Percentiles rank a stretch among this genome's conserved stretches.
phyloP scores from a whole-genome alignment of 139 green algal genomes.

The Picocystis salinarum region DNA sequence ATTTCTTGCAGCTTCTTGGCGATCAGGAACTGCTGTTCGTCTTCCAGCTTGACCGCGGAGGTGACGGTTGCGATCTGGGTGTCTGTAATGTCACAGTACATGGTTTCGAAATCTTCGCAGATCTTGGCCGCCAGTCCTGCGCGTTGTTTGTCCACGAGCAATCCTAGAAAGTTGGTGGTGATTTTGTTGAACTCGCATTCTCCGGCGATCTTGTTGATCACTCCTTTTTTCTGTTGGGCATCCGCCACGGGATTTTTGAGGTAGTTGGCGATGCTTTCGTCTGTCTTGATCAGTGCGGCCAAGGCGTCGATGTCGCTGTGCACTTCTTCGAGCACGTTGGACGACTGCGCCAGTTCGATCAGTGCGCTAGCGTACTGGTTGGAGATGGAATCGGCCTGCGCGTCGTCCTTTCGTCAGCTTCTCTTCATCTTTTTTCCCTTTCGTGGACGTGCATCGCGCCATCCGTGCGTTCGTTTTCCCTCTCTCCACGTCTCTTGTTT shows the following conservation, averaged over 20 bases:
- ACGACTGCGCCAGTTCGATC: constrained; percentile 68
- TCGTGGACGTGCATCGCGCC: too few species aligned
- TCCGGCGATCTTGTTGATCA: constrained; percentile 52
- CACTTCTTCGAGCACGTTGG: constrained; percentile 64
- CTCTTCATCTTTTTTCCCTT: too few species aligned
- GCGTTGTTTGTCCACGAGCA: constrained; percentile 82
- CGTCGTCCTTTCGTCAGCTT: too few species aligned
- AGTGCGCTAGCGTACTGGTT: constrained; percentile 76
- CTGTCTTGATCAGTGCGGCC: constrained; percentile 35
- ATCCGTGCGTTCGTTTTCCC: too few species aligned
- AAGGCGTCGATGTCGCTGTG: constrained; percentile 61
- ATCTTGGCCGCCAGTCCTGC: constrained; percentile 58
- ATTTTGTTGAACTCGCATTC: not conserved
- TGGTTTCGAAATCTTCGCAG: constrained; percentile 69
- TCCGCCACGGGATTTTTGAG: constrained; percentile 68
- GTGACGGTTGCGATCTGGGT: constrained; percentile 85
- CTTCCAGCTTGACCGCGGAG: constrained; percentile 89
- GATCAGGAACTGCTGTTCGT: constrained; percentile 98
- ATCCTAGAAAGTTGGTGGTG: constrained; percentile 76
- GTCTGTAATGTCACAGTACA: constrained; percentile 90
- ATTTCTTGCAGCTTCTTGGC: constrained; percentile 99
- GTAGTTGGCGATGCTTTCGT: constrained; percentile 41
- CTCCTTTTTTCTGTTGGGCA: constrained; percentile 65
- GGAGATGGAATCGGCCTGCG: not conserved
- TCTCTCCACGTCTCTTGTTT: too few species aligned